Base-by-base conservation (phyloP, 345 rosid genomes). In the Boechera stricta region DNA sequence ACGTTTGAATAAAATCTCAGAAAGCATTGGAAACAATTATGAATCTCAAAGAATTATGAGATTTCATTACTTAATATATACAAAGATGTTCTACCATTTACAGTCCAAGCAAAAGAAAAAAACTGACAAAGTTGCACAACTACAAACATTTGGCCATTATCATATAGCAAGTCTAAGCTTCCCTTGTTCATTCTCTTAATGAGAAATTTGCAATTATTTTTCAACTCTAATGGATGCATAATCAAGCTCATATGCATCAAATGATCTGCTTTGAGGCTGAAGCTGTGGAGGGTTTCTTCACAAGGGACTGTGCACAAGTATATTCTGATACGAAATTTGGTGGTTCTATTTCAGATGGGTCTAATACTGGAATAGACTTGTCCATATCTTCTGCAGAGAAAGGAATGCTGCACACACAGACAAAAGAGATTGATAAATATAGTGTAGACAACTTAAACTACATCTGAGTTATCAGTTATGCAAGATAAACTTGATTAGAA, bases 311-410 rank as follows among this genome's bases (percentile, higher is more conserved):
- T 48, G 87, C 90, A 77, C 93, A 89, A 10, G 86, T 81, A 79
- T 87, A 78, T 64, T 89, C 98, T 41, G 88, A 80, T 59, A 90
- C 84, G 18, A 79, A 71, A 7, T 79, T 70, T 1, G 97, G 99
- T 26, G 83, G 77, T 71, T 86, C 88, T 49, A 88, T 66, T 48
- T 77, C 86, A 49, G 90, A 82, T 78, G 98, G 94, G 75, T 91
- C 99, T 51, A 88, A 84, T 15, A 80, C 78, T 5, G 98, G 98
- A 72, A 95, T 89, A 6, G 98, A 97, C 82, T 85, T 91, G 72
- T 92, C 99, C 80, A 94, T 89, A 78, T 92, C 98, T 74, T 92
- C 99, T 1, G 92, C 89, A 7, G 97, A 95, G 85, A 92, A 92
- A 1, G 99, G 99, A 71, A 95, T 92, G 87, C 99, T 95, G 87